Evolutionary conservation across 768 basidiomycete species (phyloP), one percentile per base, ranked within the genome.

Genomic region (Obba rivulosa): DNA sequence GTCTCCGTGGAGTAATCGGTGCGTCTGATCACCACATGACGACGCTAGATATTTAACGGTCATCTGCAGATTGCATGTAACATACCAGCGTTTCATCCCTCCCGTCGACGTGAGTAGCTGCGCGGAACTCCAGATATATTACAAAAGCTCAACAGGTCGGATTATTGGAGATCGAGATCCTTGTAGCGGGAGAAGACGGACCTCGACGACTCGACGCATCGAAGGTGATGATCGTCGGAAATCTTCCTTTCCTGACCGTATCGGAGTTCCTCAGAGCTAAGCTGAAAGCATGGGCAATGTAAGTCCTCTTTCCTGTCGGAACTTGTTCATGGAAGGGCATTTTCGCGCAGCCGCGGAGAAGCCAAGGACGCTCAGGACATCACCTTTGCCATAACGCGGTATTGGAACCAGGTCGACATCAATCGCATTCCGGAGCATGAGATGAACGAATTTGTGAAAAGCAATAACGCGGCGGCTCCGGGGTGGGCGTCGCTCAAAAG

Each of bases 1-100:
- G 56, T 87, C 89, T 0, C 83, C 89, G n/a, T 91, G 89, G 89
- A 88, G 83, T 48, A 87, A 89, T 59, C 78, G 90, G 88, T 87
- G 62, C 48, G 70, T 57, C 24, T 49, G 17, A 11, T 11, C n/a
- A 8, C 17, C 17, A 34, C n/a, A 17, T 41, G 21, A 48, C 43
- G 39, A 36, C 42, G 41, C n/a, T 21, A 37, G 44, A 36, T 35
- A 17, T 50, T 45, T 48, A 41, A 39, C 49, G 48, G 45, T 54
- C 43, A 36, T 16, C 48, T 51, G 45, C 57, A 91, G 88, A 48
- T 66, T 92, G 53, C 87, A 88, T 63, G 78, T 77, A 54, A 83
- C 79, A 38, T 92, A 89, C 61, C 80, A 81, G 61, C 78, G 81
- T 50, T 70, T 80, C 49, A 91, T 90, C 57, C 89, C 89, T 17